Conservation (phyloP, 371 early-diverging fungal genomes). For the Mucor sp. region DNA sequence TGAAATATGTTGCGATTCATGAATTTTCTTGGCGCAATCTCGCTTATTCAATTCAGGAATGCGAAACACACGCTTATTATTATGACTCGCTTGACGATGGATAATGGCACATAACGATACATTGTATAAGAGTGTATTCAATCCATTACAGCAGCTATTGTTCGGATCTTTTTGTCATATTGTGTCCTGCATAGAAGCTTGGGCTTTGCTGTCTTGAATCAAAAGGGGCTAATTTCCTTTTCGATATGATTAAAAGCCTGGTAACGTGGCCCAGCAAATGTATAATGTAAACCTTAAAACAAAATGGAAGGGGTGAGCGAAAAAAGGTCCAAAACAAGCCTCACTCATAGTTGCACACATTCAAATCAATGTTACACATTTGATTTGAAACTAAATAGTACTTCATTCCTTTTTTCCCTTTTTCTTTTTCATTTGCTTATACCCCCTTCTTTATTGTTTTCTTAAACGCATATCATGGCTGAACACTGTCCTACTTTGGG, state of each 20-base stretch:
- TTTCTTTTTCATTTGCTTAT: background rate
- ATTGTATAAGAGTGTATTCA: too few species aligned
- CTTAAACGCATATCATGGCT: slow-evolving; percentile 5
- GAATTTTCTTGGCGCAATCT: background rate
- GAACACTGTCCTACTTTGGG: slow-evolving; percentile 30
- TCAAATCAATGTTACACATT: slow-evolving; percentile 5
- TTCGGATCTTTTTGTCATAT: background rate
- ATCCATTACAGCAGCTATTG: too few species aligned
- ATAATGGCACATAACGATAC: background rate
- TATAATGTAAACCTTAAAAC: background rate
- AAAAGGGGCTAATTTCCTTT: background rate
- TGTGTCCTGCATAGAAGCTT: background rate
- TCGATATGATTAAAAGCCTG: background rate
- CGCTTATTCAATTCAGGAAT: background rate
- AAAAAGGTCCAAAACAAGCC: slow-evolving; percentile 6
- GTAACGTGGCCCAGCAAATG: background rate
- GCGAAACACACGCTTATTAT: background rate
- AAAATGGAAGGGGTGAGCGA: background rate
- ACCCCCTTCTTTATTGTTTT: background rate
- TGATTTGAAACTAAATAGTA: background rate
- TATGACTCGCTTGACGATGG: background rate
- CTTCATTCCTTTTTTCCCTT: background rate
- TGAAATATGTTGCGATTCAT: background rate
- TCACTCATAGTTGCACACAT: background rate
- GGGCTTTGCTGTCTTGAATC: background rate